phyloP scores from a whole-genome alignment of 768 basidiomycete species.

The Boletus barrowsii region DNA sequence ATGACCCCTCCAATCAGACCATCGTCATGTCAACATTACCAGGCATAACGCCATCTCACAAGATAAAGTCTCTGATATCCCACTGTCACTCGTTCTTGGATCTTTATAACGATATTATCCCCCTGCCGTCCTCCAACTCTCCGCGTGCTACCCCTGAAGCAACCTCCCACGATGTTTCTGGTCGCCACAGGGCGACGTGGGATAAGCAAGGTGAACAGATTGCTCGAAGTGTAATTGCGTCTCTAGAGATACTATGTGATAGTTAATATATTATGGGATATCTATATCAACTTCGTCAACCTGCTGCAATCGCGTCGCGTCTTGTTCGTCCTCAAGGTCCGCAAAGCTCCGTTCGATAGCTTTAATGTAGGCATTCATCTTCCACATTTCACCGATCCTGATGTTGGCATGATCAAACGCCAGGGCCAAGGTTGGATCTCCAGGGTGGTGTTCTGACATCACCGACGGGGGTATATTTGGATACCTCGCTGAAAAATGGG shows the following conservation, averaged over 20 bases:
- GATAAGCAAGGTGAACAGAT: slow-evolving; percentile 40
- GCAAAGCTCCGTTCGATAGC: slow-evolving; percentile 63
- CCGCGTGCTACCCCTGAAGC: slow-evolving; percentile 8
- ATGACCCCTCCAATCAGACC: slow-evolving; percentile 30
- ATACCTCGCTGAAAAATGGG: slow-evolving; percentile 94
- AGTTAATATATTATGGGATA: slow-evolving; percentile 16
- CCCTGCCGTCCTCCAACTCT: slow-evolving; percentile 20
- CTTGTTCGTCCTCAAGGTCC: slow-evolving; percentile 49
- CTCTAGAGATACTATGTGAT: slow-evolving; percentile 39
- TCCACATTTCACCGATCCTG: slow-evolving; percentile 79
- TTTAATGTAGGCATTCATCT: slow-evolving; percentile 70
- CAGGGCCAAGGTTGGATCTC: slow-evolving; percentile 56
- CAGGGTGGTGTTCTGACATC: slow-evolving; percentile 14
- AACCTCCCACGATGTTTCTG: background rate
- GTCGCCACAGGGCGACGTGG: slow-evolving; percentile 12
- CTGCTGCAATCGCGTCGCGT: slow-evolving; percentile 10
- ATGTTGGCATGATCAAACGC: slow-evolving; percentile 82
- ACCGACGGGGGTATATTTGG: slow-evolving; percentile 71
- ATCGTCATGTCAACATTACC: slow-evolving; percentile 35
- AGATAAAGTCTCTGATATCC: slow-evolving; percentile 26
- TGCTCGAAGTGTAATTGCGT: slow-evolving; percentile 49
- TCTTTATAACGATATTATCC: slow-evolving; percentile 38
- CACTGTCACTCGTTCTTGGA: slow-evolving; percentile 40
- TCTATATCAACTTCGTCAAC: slow-evolving; percentile 21
- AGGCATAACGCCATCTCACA: slow-evolving; percentile 26